Evolutionary conservation across 257 asterid species (phyloP).

Genomic region (Primulina huaijiensis): DNA sequence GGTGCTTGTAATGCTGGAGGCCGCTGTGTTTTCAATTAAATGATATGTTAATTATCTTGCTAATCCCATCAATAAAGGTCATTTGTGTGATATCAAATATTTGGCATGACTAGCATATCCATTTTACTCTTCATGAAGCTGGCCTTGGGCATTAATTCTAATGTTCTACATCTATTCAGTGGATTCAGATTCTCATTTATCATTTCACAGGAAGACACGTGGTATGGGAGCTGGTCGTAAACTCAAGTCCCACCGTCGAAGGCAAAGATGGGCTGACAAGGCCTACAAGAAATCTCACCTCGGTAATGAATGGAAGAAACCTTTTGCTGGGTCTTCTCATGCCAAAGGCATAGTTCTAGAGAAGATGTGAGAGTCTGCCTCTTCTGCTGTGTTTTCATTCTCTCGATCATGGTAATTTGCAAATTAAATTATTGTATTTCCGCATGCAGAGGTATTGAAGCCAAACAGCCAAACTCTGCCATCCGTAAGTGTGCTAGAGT

Average conservation of each 20-base stretch:
- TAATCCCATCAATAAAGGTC: neutral
- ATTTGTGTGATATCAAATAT: neutral
- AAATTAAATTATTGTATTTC: conserved; percentile 4
- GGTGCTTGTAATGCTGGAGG: neutral
- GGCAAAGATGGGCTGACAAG: conserved; percentile 68
- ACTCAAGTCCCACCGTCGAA: conserved; percentile 60
- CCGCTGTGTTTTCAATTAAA: neutral
- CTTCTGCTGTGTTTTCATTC: neutral
- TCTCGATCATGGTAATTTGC: neutral
- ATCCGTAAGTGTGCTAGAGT: conserved; percentile 76
- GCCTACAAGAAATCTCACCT: conserved; percentile 67
- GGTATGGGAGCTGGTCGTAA: conserved; percentile 83
- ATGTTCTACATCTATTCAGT: neutral
- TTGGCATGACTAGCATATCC: neutral
- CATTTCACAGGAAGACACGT: conserved; percentile 47
- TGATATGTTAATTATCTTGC: neutral
- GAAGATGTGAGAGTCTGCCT: conserved; percentile 40
- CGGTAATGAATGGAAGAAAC: conserved; percentile 73
- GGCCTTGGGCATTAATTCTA: neutral
- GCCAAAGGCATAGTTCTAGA: conserved; percentile 76
- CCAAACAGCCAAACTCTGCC: conserved; percentile 78
- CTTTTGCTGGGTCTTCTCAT: conserved; percentile 70
- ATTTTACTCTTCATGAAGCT: neutral
- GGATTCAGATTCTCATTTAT: neutral
- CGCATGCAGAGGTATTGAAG: conserved; percentile 61